Conservation (phyloP, 2,329 filamentous ascomycete species). For the Bimuria novae-zelandiae region DNA sequence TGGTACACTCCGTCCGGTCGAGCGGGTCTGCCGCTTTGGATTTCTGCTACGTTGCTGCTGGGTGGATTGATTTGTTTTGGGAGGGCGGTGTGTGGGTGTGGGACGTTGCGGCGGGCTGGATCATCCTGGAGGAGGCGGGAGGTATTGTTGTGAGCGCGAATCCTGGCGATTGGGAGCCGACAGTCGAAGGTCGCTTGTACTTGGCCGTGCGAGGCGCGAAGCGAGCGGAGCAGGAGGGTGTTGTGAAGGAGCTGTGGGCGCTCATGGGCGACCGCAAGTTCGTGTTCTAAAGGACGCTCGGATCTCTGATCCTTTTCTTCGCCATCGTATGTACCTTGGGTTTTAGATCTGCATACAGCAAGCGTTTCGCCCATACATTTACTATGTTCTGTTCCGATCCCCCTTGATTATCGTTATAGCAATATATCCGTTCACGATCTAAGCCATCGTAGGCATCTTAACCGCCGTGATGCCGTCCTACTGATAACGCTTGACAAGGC, state of each 20-base stretch:
- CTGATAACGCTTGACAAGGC: too few species aligned
- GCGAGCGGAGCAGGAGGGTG: constrained; percentile 33
- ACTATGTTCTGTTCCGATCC: too few species aligned
- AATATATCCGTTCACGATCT: too few species aligned
- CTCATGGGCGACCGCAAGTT: constrained; percentile 43
- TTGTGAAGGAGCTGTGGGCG: constrained; percentile 43
- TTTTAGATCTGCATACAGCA: too few species aligned
- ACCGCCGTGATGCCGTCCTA: too few species aligned
- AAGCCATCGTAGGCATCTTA: too few species aligned
- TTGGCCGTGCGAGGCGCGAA: constrained; percentile 40
- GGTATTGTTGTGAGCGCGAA: constrained; percentile 44
- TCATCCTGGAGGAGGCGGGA: constrained; percentile 46
- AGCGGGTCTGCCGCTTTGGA: constrained; percentile 45
- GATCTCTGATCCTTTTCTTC: constrained; percentile 20
- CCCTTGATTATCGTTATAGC: too few species aligned
- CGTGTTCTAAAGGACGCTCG: constrained; percentile 5
- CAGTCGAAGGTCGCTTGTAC: constrained; percentile 41
- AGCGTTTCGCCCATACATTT: too few species aligned
- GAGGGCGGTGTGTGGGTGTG: constrained; percentile 44
- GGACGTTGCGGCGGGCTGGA: constrained; percentile 46
- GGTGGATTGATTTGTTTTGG: constrained; percentile 43
- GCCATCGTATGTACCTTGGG: too few species aligned
- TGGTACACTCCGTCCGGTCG: constrained; percentile 41
- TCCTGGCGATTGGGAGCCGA: constrained; percentile 42
- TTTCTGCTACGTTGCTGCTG: constrained; percentile 47